phyloP scores from a whole-genome alignment of 225 moss, liverwort and hornwort genomes.

The Asterella californica region DNA sequence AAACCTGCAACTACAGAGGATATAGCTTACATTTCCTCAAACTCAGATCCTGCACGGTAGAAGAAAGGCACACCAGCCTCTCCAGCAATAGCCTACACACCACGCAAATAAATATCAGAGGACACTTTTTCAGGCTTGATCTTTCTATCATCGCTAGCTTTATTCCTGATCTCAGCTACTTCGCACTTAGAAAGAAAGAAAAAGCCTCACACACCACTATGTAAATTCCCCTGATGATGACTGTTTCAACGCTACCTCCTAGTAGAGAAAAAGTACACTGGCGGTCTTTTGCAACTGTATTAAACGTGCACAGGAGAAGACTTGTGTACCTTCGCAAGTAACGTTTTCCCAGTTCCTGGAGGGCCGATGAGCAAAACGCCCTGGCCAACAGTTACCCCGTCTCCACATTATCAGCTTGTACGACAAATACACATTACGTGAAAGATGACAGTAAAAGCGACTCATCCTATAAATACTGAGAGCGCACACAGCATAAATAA shows the following conservation, averaged over 20 bases:
- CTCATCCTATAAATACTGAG: neutral
- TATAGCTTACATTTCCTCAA: slow-evolving; percentile 99
- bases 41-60: slow-evolving; percentile 99
- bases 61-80: slow-evolving; percentile 99
- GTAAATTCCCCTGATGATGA: neutral
- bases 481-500: no score
- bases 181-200: neutral
- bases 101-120: neutral
- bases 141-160: neutral
- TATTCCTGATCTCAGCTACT: neutral
- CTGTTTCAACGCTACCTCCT: neutral
- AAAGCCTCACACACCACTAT: neutral
- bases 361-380: slow-evolving; percentile 97
- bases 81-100: slow-evolving; percentile 88
- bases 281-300: neutral
- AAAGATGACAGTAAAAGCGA: neutral
- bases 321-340: slow-evolving; percentile 78
- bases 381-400: slow-evolving; percentile 35
- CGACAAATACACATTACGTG: neutral
- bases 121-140: neutral
- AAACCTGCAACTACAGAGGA: neutral
- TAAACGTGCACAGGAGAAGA: neutral
- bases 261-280: neutral
- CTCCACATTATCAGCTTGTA: neutral
- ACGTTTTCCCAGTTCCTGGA: slow-evolving; percentile 96